Evolutionary conservation across 1,139 yeast species (phyloP).

Genomic region (Magnusiomyces clavatus): DNA sequence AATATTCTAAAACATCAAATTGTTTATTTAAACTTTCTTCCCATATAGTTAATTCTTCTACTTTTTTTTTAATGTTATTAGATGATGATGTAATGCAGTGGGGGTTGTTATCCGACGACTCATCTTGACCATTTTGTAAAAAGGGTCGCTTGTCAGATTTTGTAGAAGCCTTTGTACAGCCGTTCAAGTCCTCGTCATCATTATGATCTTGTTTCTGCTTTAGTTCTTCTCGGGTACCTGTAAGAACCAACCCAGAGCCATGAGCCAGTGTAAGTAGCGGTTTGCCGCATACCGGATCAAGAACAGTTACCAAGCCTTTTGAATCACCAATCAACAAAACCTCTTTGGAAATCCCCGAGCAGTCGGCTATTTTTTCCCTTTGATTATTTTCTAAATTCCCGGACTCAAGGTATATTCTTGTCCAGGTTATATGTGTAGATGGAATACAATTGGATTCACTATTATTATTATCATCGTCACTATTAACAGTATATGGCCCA

Average conservation of each 20-base stretch:
- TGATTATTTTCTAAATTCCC: neutral
- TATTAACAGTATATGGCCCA: slow-evolving; percentile 3
- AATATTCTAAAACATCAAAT: too few relatives aligned
- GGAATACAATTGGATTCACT: too few relatives aligned
- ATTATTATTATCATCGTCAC: too few relatives aligned
- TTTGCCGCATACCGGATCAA: neutral
- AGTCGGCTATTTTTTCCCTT: neutral
- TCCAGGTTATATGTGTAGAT: neutral
- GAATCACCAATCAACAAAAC: neutral
- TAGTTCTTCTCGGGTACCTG: too few relatives aligned
- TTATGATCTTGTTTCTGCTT: too few relatives aligned
- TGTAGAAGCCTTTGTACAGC: too few relatives aligned
- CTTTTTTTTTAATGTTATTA: too few relatives aligned
- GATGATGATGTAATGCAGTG: too few relatives aligned
- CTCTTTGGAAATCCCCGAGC: neutral
- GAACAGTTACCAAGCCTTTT: neutral
- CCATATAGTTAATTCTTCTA: too few relatives aligned
- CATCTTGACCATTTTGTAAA: neutral
- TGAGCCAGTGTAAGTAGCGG: neutral
- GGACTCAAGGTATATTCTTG: neutral
- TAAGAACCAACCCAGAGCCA: slow-evolving; percentile 1
- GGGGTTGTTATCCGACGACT: neutral
- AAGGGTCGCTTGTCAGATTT: neutral
- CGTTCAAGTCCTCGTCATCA: neutral
- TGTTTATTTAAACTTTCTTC: too few relatives aligned